phyloP scores from a whole-genome alignment of 139 green algal genomes.

The Pseudopediastrum boryanum region DNA sequence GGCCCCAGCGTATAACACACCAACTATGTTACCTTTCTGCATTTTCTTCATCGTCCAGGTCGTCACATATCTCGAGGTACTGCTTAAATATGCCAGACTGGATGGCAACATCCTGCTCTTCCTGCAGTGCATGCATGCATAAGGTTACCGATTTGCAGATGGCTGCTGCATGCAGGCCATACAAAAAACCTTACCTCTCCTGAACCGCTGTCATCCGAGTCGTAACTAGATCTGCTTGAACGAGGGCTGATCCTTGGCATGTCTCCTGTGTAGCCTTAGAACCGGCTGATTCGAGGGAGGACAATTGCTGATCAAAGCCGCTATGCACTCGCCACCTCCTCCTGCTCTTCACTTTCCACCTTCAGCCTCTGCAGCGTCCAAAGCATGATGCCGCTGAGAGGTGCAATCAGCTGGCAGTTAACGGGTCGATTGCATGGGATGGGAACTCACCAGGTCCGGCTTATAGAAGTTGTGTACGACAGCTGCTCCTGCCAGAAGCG shows the following conservation, averaged over 20 bases:
- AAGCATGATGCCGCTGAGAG: too few relatives aligned
- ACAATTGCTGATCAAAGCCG: background rate
- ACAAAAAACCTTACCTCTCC: too few relatives aligned
- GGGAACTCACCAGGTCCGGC: constrained; percentile 80
- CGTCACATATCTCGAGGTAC: constrained; percentile 41
- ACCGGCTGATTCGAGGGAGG: background rate
- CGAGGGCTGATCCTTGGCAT: too few relatives aligned
- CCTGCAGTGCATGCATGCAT: too few relatives aligned
- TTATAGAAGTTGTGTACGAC: constrained; percentile 85
- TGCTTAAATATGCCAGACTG: constrained; percentile 40
- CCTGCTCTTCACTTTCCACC: background rate
- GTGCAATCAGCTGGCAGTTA: too few relatives aligned
- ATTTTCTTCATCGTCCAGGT: constrained; percentile 29
- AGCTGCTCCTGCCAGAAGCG: constrained; percentile 78
- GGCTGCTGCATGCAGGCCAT: too few relatives aligned
- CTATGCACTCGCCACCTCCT: background rate
- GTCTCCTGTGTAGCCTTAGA: background rate
- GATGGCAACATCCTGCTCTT: constrained; percentile 12
- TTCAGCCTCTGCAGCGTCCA: background rate
- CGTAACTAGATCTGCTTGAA: too few relatives aligned
- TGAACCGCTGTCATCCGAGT: too few relatives aligned
- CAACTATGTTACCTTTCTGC: background rate
- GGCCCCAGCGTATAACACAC: background rate
- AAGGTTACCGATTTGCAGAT: too few relatives aligned
- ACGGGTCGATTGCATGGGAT: too few relatives aligned